phyloP scores from a whole-genome alignment of 1,139 yeast genomes.

The Geotrichum citri-aurantii region DNA sequence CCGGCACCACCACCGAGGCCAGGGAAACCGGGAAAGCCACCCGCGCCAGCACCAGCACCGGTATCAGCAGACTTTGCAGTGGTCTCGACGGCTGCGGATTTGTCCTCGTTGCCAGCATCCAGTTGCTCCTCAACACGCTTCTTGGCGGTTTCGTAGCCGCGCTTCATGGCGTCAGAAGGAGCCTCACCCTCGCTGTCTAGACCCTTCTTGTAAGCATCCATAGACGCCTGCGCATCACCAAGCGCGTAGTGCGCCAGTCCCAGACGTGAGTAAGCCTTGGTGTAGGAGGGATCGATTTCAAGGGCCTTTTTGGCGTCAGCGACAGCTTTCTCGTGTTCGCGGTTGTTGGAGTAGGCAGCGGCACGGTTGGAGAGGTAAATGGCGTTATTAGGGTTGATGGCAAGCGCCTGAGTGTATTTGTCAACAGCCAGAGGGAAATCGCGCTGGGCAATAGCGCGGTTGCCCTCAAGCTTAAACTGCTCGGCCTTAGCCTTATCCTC shows the following conservation, averaged over 20 bases:
- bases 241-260: constrained; percentile 90
- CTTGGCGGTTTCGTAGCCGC: constrained; percentile 91
- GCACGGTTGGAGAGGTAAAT: constrained; percentile 92
- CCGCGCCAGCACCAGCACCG: constrained; percentile 31
- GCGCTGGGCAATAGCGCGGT: constrained; percentile 79
- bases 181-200: constrained; percentile 78
- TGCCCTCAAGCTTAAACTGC: constrained; percentile 79
- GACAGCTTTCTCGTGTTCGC: constrained; percentile 71
- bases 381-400: constrained; percentile 62
- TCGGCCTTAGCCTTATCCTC: constrained; percentile 67
- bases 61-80: constrained; percentile 25
- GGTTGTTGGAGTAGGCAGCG: constrained; percentile 83
- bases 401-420: constrained; percentile 79
- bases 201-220: constrained; percentile 87
- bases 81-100: constrained; percentile 34
- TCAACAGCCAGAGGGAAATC: constrained; percentile 65
- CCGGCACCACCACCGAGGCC: constrained; percentile 55
- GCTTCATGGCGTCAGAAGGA: constrained; percentile 85
- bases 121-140: constrained; percentile 73
- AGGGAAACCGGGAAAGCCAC: constrained; percentile 42
- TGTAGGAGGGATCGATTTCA: constrained; percentile 66
- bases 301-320: constrained; percentile 80
- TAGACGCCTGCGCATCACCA: constrained; percentile 82
- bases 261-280: constrained; percentile 91
- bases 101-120: constrained; percentile 36